phyloP scores from a whole-genome alignment of 169 alveolate genomes.

The Cryptosporidium parvum region DNA sequence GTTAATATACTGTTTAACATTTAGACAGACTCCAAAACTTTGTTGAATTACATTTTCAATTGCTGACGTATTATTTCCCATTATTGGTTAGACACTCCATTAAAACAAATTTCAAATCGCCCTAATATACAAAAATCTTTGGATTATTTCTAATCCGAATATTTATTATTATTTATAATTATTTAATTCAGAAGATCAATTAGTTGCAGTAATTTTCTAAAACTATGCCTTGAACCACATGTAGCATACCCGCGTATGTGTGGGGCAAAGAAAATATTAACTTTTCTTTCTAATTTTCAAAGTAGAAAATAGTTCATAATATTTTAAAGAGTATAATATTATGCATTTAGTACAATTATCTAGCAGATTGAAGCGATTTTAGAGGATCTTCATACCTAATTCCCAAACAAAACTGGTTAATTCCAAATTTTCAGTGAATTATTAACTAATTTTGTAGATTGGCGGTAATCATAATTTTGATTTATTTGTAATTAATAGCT shows the following conservation, averaged over 20 bases:
- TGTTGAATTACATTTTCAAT: slow-evolving; percentile 44
- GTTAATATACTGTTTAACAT: slow-evolving; percentile 38
- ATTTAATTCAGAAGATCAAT: slow-evolving; percentile 1
- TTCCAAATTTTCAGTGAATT: background rate
- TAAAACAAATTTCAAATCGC: background rate
- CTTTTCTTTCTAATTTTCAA: background rate
- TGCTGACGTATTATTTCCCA: slow-evolving; percentile 40
- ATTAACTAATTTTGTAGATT: background rate
- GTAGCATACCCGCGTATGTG: slow-evolving; percentile 15
- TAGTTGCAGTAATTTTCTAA: slow-evolving; percentile 22
- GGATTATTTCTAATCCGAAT: background rate
- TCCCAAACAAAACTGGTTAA: background rate
- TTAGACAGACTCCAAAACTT: slow-evolving; percentile 54
- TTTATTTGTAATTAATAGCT: slow-evolving; percentile 3
- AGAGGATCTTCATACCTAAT: too few species aligned
- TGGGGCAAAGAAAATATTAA: slow-evolving; percentile 14
- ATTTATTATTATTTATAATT: background rate
- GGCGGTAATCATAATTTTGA: background rate
- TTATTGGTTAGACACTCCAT: background rate
- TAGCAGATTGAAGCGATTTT: too few species aligned
- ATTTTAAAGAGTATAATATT: too few species aligned
- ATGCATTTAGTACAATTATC: background rate
- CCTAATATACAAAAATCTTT: background rate
- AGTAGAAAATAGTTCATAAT: background rate
- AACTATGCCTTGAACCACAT: slow-evolving; percentile 18